A percentile compares a stretch with the other conserved stretches of the same genome.
These are phyloP conservation scores for Penicillium sp. DNA, from an alignment of 2,329 filamentous ascomycete species.

Conservation along the genomic window DNA sequence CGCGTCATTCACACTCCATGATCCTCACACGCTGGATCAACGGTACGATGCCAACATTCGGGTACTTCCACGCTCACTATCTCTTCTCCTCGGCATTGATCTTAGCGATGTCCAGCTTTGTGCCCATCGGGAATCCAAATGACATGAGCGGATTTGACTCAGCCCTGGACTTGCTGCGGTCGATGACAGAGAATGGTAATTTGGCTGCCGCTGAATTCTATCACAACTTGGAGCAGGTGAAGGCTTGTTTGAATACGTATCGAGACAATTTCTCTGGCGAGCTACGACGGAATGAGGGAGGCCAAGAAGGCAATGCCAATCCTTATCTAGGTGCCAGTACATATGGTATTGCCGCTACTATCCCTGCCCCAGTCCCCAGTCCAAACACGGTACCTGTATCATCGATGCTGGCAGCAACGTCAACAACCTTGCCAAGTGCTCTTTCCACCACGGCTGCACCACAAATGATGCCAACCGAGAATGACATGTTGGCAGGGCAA, in stretches of 20 bases:
- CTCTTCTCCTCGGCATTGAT: slow-evolving; percentile 41
- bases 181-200: slow-evolving; percentile 39
- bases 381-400: neutral
- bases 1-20: slow-evolving; percentile 38
- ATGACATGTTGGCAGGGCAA: slow-evolving; percentile 8
- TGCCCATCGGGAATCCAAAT: slow-evolving; percentile 31
- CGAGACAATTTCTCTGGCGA: slow-evolving; percentile 5
- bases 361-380: neutral
- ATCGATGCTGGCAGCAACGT: neutral
- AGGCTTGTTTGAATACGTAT: slow-evolving; percentile 29
- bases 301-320: neutral
- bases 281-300: neutral
- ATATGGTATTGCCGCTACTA: neutral
- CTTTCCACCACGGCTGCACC: neutral
- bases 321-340: neutral
- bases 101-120: slow-evolving; percentile 39
- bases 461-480: slow-evolving; percentile 2
- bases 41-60: slow-evolving; percentile 39
- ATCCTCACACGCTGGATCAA: slow-evolving; percentile 41
- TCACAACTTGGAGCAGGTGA: slow-evolving; percentile 35
- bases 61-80: slow-evolving; percentile 43
- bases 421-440: neutral
- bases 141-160: slow-evolving; percentile 35
- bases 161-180: slow-evolving; percentile 31
- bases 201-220: slow-evolving; percentile 37